Percentiles rank a stretch among this genome's conserved stretches.
Evolutionary conservation across 495 filamentous ascomycete genomes (phyloP).

Genomic region (Aspergillus sclerotiicarbonarius): DNA sequence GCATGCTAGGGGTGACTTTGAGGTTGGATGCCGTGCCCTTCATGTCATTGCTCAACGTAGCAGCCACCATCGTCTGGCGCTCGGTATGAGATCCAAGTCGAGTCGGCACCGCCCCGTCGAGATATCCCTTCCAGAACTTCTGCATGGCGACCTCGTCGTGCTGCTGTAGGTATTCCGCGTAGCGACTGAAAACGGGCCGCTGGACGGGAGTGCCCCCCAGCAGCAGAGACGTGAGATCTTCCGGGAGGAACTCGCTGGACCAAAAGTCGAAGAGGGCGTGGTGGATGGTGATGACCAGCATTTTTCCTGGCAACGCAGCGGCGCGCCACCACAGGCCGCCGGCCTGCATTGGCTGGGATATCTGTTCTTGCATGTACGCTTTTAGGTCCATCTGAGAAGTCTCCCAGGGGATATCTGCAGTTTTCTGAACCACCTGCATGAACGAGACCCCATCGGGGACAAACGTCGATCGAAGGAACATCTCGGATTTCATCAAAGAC

Average conservation of each 20-base stretch:
- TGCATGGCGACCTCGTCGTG: background rate
- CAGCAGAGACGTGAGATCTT: background rate
- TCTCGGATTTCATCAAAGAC: too few species aligned
- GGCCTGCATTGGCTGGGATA: background rate
- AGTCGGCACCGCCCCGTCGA: background rate
- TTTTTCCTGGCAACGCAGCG: background rate
- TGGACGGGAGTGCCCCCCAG: background rate
- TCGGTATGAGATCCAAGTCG: background rate
- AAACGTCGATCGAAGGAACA: too few species aligned
- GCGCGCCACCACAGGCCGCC: background rate
- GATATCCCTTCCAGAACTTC: background rate
- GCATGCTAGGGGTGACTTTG: background rate
- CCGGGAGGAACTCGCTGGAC: background rate
- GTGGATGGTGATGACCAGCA: background rate
- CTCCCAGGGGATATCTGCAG: background rate
- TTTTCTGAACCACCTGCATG: background rate
- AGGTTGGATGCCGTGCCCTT: background rate
- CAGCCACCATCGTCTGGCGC: background rate
- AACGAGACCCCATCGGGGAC: background rate
- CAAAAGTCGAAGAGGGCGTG: constrained; percentile 3
- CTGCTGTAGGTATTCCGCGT: background rate
- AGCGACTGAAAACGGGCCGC: background rate
- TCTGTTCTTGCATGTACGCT: background rate
- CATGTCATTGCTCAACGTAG: background rate
- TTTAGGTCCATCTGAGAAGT: background rate